phyloP scores from a whole-genome alignment of 768 basidiomycete genomes.

The Suillus ampliporus region DNA sequence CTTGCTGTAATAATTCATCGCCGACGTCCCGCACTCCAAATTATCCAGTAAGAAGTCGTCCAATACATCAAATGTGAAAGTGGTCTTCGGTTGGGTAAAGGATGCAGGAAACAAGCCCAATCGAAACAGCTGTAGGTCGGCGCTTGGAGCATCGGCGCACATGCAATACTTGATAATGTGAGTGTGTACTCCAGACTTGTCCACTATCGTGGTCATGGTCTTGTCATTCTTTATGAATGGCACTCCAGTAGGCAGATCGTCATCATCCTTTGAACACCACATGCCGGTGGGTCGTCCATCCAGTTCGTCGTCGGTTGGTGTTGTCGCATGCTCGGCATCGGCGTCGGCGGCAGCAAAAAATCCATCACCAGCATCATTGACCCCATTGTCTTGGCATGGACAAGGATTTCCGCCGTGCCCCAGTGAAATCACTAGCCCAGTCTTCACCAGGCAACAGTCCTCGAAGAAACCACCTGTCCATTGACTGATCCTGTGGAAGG shows the following conservation, averaged over 20 bases:
- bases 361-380: too few relatives aligned
- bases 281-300: too few relatives aligned
- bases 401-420: neutral
- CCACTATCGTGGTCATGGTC: neutral
- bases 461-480: constrained; percentile 1
- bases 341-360: too few relatives aligned
- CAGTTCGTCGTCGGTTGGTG: too few relatives aligned
- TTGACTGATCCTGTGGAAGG: neutral
- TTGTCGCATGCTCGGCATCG: too few relatives aligned
- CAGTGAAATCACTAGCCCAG: neutral
- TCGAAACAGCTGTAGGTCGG: constrained; percentile 17
- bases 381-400: neutral
- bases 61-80: constrained; percentile 28
- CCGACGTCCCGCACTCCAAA: neutral
- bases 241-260: too few relatives aligned
- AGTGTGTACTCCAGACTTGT: neutral
- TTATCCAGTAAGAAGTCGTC: constrained; percentile 16
- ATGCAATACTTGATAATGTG: neutral
- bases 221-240: too few relatives aligned
- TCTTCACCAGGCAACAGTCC: neutral
- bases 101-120: constrained; percentile 17
- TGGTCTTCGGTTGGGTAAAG: constrained; percentile 13
- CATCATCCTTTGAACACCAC: too few relatives aligned
- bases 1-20: constrained; percentile 17
- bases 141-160: neutral